These are phyloP conservation scores for Pichia californica DNA, from an alignment of 805 yeast genomes.

Conservation along the genomic window DNA sequence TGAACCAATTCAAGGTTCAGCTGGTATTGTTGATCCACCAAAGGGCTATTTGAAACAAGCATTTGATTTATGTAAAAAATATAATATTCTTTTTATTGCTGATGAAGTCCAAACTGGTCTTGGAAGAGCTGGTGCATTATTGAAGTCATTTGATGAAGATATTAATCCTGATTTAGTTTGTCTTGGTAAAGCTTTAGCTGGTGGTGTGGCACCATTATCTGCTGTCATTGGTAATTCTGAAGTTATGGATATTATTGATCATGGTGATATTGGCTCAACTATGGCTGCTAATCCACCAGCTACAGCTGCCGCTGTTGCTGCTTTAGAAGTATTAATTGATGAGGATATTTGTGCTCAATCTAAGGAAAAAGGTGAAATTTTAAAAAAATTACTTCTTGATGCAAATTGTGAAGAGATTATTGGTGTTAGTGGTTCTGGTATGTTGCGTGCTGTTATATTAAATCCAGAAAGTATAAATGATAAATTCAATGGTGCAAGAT, in stretches of 20 bases:
- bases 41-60: slow-evolving; percentile 19
- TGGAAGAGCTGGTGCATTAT: slow-evolving; percentile 23
- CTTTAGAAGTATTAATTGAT: slow-evolving; percentile 24
- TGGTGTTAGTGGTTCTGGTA: slow-evolving; percentile 20
- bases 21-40: slow-evolving; percentile 27
- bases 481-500: slow-evolving; percentile 15
- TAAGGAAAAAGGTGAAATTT: slow-evolving; percentile 15
- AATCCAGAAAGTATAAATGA: slow-evolving; percentile 11
- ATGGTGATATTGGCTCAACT: slow-evolving; percentile 25
- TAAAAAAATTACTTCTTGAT: slow-evolving; percentile 14
- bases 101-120: slow-evolving; percentile 28
- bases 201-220: slow-evolving; percentile 24
- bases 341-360: slow-evolving; percentile 19
- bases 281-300: slow-evolving; percentile 28
- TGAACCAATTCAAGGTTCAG: slow-evolving; percentile 27
- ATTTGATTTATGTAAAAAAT: slow-evolving; percentile 20
- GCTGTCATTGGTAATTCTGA: slow-evolving; percentile 21
- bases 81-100: slow-evolving; percentile 23
- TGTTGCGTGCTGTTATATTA: slow-evolving; percentile 20
- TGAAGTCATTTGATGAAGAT: slow-evolving; percentile 17
- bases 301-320: slow-evolving; percentile 25
- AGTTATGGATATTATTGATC: slow-evolving; percentile 19
- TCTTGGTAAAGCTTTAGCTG: slow-evolving; percentile 24
- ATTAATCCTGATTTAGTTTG: slow-evolving; percentile 25
- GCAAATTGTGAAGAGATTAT: slow-evolving; percentile 14